A percentile compares a stretch with the other conserved stretches of the same genome.
phyloP scores from a whole-genome alignment of 1,284 basidiomycete species.

The Phellopilus nigrolimitatus region DNA sequence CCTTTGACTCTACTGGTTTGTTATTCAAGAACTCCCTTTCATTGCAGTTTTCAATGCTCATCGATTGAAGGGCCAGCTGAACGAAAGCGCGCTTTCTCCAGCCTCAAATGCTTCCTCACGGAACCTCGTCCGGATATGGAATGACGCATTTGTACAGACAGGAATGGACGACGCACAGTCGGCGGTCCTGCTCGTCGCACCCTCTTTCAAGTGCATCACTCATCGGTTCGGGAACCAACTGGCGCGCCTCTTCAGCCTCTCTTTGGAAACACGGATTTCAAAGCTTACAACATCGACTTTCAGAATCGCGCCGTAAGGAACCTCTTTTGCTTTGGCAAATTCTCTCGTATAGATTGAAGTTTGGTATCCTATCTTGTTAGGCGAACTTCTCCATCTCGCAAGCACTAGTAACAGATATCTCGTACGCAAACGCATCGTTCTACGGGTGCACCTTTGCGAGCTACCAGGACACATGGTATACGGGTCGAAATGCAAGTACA shows the following conservation, averaged over 20 bases:
- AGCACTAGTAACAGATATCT: constrained; percentile 55
- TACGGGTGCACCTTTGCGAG: constrained; percentile 61
- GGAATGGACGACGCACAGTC: constrained; percentile 50
- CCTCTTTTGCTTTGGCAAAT: neutral
- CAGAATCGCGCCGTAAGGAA: constrained; percentile 55
- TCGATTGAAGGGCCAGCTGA: constrained; percentile 45
- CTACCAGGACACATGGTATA: constrained; percentile 66
- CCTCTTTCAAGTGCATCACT: constrained; percentile 44
- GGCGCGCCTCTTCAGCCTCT: constrained; percentile 50
- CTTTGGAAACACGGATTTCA: constrained; percentile 57
- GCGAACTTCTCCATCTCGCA: constrained; percentile 54
- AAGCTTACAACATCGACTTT: constrained; percentile 62
- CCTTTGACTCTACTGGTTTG: constrained; percentile 53
- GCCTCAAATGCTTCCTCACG: constrained; percentile 34
- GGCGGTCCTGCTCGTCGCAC: constrained; percentile 49
- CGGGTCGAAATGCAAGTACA: constrained; percentile 53
- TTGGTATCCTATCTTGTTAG: constrained; percentile 28
- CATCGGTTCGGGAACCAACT: constrained; percentile 51
- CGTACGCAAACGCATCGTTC: constrained; percentile 61
- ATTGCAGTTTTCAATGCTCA: neutral
- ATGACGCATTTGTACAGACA: constrained; percentile 38
- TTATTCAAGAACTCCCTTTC: neutral
- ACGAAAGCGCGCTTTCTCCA: constrained; percentile 32
- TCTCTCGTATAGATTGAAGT: neutral
- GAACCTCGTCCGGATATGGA: constrained; percentile 54